Base-by-base conservation (phyloP, 768 basidiomycete genomes). In the Suillus lakei region DNA sequence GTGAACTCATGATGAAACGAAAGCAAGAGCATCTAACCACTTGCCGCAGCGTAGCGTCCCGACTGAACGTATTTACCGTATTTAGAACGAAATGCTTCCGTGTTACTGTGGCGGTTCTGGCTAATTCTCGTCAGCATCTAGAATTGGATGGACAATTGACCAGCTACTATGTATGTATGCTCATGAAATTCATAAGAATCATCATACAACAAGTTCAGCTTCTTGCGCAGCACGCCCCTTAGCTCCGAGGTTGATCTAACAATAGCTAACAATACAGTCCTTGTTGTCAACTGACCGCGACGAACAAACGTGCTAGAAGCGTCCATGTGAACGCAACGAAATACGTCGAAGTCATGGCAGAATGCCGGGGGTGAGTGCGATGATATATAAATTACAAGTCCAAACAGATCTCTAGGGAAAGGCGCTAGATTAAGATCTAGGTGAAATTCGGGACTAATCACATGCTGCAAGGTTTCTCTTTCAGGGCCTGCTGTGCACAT, bases 1-100 rank as follows among this genome's bases (percentile, higher is more conserved):
- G 48, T 12, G 64, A 58, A 50, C 64, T 65, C 68, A 69, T 69
- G 64, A 60, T 60, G 58, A 54, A 66, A 50, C 23, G 65, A 66
- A 39, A 56, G 63, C 55, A 56, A 62, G 65, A 46, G 28, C 44
- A 50, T 58, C 32, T 38, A 48, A 30, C n/a, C 36, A 46, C 50
- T 30, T 28, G 28, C 63, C 51, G 44, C 64, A 38, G 43, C 56
- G 23, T 34, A 64, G 32, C 55, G 53, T 53, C 64, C 66, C 60
- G 53, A 51, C 12, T 21, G 18, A 67, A 60, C 64, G 15, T 62
- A 51, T 61, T 66, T 67, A 34, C 66, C 62, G 60, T 46, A 62
- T 66, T 36, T 32, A 41, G 66, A 28, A 34, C 21, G 13, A 13
- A 58, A 58, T 39, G 38, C 56, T 18, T 58, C 38, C 56, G 56